Base-by-base conservation (phyloP, 2,329 filamentous ascomycete species). In the Fusarium keratoplasticum region DNA sequence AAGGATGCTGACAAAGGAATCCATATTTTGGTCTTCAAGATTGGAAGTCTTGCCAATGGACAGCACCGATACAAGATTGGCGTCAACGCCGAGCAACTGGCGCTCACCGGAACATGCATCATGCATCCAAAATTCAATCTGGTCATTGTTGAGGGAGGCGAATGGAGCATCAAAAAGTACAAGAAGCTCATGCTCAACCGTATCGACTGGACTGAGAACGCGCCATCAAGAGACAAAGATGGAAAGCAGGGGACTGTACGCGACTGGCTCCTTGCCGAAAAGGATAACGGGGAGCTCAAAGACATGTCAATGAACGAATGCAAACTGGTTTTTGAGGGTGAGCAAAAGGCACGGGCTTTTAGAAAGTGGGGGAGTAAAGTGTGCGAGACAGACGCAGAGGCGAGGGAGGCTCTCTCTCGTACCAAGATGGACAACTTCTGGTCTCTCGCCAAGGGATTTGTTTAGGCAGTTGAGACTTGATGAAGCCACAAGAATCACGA, bases 391-490 rank as follows among this genome's bases (percentile, higher is more conserved):
- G 96, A 99, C 81, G 89, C 92, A 13, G 94, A 97, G 80, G 96
- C 96, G 6, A 93, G 94, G 80, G 95, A 98, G 76, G 88, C 92
- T 25, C 83, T 99, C 71, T 85, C 91, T 14, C 89, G 95, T 76
- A 90, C 91, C 7, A 98, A 97, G 86, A 94, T 98, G 89, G 96
- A 98, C 78, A 97, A 93, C 78, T 96, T 99, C 80, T 99, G 96
- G 96, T 93, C 93, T 11, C 84, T 96, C 76, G 96, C 95, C 0
- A 97, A 97, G 87, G 94, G 82, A 18, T 67, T 81, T 55, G 74
- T 66, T 54, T 79, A 71, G 47, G 18, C 18, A 20, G 25, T 54
- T 54, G 27, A 31, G 27, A 11, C 18, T 54, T n/a, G 47, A 40
- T 14, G 44, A 59, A 57, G n/a, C 35, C 27, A 25, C 38, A 57